Percentiles rank a stretch among this genome's conserved stretches.
Evolutionary conservation across 2,329 filamentous ascomycete species (phyloP).

Genomic region (Aspergillus chevalieri): DNA sequence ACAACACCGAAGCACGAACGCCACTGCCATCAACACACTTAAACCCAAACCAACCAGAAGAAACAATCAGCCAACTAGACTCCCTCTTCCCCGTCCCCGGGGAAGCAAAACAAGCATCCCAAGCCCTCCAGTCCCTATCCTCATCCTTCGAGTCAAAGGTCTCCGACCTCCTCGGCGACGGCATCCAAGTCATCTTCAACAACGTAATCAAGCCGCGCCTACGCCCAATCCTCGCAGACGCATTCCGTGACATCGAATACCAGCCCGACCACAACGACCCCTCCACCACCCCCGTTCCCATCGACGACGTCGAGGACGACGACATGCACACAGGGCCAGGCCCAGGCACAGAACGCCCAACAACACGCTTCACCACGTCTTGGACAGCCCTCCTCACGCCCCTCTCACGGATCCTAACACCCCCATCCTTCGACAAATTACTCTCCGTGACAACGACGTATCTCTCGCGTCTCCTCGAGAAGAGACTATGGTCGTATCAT

Average conservation of each 20-base stretch:
- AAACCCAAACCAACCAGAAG: conserved; percentile 13
- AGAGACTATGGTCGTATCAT: conserved; percentile 73
- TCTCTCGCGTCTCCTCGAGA: conserved; percentile 74
- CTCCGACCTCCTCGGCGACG: conserved; percentile 74
- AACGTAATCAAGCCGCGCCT: conserved; percentile 81
- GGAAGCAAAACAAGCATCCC: conserved; percentile 64
- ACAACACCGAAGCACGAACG: conserved; percentile 48
- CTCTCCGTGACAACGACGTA: conserved; percentile 68
- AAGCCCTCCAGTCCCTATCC: conserved; percentile 63
- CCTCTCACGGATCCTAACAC: conserved; percentile 75
- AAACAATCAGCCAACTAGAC: conserved; percentile 37
- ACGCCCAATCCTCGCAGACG: conserved; percentile 75
- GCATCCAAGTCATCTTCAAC: conserved; percentile 77
- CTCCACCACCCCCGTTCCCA: conserved; percentile 33
- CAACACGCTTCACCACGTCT: conserved; percentile 70
- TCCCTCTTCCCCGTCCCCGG: conserved; percentile 74
- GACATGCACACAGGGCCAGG: conserved; percentile 9
- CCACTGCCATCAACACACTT: conserved; percentile 6
- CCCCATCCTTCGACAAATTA: conserved; percentile 67
- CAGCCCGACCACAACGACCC: conserved; percentile 55
- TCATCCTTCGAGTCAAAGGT: conserved; percentile 70
- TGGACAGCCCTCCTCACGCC: conserved; percentile 85
- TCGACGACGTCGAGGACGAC: conserved; percentile 41
- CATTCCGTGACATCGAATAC: conserved; percentile 91
- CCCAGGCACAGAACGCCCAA: conserved; percentile 47